Percentiles rank a stretch among this genome's conserved stretches.
These are phyloP conservation scores for Licmophora abbreviata DNA, from an alignment of 108 stramenopile genomes.

Conservation along the genomic window DNA sequence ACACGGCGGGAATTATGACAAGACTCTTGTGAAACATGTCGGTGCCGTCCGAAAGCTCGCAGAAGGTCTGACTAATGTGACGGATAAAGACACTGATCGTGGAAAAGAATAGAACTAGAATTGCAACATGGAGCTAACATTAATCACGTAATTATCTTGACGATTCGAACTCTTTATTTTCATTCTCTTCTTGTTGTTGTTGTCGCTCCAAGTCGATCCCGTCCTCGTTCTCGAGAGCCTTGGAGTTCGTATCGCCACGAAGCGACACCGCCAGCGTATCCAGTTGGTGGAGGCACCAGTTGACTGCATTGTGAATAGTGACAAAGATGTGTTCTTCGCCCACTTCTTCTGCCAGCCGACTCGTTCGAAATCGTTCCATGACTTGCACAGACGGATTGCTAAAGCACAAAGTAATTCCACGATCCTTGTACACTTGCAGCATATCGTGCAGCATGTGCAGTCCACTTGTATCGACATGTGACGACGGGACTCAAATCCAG, in stretches of 20 bases:
- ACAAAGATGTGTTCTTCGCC: constrained; percentile 32
- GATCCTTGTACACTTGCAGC: constrained; percentile 13
- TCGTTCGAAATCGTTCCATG: constrained; percentile 18
- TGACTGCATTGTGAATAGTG: constrained; percentile 32
- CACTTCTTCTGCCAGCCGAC: constrained; percentile 20
- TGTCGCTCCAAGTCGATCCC: too few relatives aligned
- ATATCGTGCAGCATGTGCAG: constrained; percentile 36
- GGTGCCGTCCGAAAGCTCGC: not conserved
- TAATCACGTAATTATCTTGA: too few relatives aligned
- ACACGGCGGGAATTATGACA: constrained; percentile 5
- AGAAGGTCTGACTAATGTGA: not conserved
- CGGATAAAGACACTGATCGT: too few relatives aligned
- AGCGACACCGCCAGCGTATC: constrained; percentile 9
- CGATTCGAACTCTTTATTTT: too few relatives aligned
- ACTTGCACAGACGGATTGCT: constrained; percentile 25
- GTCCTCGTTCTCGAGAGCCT: too few relatives aligned
- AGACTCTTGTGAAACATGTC: not conserved
- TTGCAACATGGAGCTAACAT: too few relatives aligned
- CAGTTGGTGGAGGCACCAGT: constrained; percentile 24
- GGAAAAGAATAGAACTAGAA: too few relatives aligned
- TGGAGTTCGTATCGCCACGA: too few relatives aligned
- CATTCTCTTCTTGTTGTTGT: too few relatives aligned
- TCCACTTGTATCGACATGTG: constrained; percentile 40
- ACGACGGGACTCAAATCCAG: constrained; percentile 38
- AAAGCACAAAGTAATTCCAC: constrained; percentile 26